phyloP scores from a whole-genome alignment of 148 eudicot species.

The Suaeda aralocaspica region DNA sequence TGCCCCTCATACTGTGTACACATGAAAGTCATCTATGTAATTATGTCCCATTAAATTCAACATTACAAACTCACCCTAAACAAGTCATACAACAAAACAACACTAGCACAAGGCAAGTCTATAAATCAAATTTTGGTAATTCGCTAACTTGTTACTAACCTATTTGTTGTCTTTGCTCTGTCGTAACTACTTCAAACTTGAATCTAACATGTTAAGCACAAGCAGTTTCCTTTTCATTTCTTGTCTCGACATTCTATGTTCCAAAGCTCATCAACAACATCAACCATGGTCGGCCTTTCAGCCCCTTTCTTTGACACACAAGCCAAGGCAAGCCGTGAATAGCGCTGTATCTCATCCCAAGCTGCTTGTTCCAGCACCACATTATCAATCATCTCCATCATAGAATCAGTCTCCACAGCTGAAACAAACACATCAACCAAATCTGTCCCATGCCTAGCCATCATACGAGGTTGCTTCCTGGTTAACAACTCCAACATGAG shows the following conservation, averaged over 20 bases:
- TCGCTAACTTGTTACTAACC: too few species aligned
- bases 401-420: conserved; percentile 5
- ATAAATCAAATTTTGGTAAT: too few species aligned
- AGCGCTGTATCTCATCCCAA: conserved; percentile 11
- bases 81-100: too few species aligned
- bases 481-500: conserved; percentile 20
- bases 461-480: conserved; percentile 13
- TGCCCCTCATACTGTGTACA: too few species aligned
- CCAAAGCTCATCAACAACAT: conserved; percentile 22
- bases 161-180: too few species aligned
- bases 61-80: too few species aligned
- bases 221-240: neutral
- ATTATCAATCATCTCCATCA: conserved; percentile 24
- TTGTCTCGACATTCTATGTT: conserved; percentile 1
- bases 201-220: too few species aligned
- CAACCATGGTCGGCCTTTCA: conserved; percentile 29
- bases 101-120: too few species aligned
- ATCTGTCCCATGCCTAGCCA: conserved; percentile 11
- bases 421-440: conserved; percentile 28
- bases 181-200: too few species aligned
- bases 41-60: too few species aligned
- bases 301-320: conserved; percentile 27
- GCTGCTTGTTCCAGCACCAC: conserved; percentile 13
- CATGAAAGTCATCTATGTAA: too few species aligned
- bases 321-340: conserved; percentile 21